phyloP scores from a whole-genome alignment of 768 basidiomycete species.

The Crucibulum laeve region DNA sequence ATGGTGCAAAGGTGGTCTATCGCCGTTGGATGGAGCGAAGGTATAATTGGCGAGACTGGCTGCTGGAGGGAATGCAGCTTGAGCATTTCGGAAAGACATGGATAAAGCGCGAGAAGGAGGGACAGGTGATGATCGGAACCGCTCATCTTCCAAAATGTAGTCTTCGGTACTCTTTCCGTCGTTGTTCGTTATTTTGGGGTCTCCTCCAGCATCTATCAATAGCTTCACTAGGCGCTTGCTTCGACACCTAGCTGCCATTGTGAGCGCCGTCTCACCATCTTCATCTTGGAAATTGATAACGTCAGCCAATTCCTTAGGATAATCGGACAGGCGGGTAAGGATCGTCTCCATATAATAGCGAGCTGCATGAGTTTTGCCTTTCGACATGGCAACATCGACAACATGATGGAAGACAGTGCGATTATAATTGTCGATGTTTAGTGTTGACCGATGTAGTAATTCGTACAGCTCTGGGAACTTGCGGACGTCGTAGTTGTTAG shows the following conservation, averaged over 20 bases:
- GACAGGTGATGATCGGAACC: slow-evolving; percentile 88
- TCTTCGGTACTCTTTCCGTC: slow-evolving; percentile 98
- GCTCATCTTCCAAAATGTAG: slow-evolving; percentile 97
- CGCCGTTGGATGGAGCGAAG: slow-evolving; percentile 48
- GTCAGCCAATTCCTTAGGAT: slow-evolving; percentile 93
- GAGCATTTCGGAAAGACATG: slow-evolving; percentile 74
- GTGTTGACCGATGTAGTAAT: slow-evolving; percentile 92
- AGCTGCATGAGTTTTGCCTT: slow-evolving; percentile 96
- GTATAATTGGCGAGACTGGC: slow-evolving; percentile 34
- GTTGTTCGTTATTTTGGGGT: slow-evolving; percentile 90
- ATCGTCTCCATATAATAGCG: slow-evolving; percentile 99
- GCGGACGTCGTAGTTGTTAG: slow-evolving; percentile 98
- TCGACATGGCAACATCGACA: slow-evolving; percentile 95
- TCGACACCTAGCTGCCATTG: slow-evolving; percentile 92
- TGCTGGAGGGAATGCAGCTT: slow-evolving; percentile 51
- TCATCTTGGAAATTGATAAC: slow-evolving; percentile 99
- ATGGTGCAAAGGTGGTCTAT: slow-evolving; percentile 75
- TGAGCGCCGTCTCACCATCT: slow-evolving; percentile 96
- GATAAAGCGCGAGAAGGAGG: slow-evolving; percentile 61
- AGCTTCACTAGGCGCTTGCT: slow-evolving; percentile 95
- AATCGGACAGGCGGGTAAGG: slow-evolving; percentile 80
- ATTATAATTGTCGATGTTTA: slow-evolving; percentile 97
- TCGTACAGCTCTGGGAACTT: slow-evolving; percentile 99
- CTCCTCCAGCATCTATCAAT: slow-evolving; percentile 92
- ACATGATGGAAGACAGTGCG: slow-evolving; percentile 98